Percentiles rank a stretch among this genome's conserved stretches.
These are phyloP conservation scores for Poa annua DNA, from an alignment of 176 grass and related monocot species.

Conservation along the genomic window DNA sequence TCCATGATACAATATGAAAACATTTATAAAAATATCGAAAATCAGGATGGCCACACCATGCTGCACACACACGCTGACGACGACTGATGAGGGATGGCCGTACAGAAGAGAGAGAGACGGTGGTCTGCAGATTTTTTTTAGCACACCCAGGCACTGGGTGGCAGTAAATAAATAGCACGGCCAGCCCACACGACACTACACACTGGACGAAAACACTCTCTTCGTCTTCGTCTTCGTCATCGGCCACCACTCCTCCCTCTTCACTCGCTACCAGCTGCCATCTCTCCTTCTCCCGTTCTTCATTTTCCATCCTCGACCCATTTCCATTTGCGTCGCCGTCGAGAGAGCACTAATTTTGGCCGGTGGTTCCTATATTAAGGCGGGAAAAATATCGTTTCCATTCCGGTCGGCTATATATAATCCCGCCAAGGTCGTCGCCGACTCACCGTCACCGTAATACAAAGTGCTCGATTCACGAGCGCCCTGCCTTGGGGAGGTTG, in stretches of 20 bases:
- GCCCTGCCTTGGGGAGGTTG: conserved; percentile 40
- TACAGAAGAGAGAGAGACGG: conserved; percentile 29
- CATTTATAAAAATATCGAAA: not conserved
- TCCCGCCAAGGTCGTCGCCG: conserved; percentile 25
- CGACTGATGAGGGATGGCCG: not conserved
- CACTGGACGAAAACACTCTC: not conserved
- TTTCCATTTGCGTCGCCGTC: conserved; percentile 40
- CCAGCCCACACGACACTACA: not conserved
- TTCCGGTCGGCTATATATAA: conserved; percentile 35
- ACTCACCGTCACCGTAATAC: conserved; percentile 18
- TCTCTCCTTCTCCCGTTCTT: conserved; percentile 17
- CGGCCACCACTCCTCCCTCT: not conserved
- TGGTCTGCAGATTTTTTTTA: not conserved
- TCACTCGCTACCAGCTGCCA: not conserved
- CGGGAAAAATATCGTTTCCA: not conserved
- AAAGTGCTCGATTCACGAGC: conserved; percentile 45
- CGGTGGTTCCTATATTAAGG: conserved; percentile 9
- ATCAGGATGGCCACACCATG: not conserved
- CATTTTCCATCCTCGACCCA: conserved; percentile 11
- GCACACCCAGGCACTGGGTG: not conserved
- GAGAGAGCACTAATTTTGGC: conserved; percentile 37
- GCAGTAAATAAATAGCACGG: conserved; percentile 22
- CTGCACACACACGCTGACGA: not conserved
- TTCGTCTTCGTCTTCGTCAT: conserved; percentile 18
- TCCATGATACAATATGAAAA: not conserved